Conservation (phyloP, 2,329 filamentous ascomycete species). For the Claviceps africana region DNA sequence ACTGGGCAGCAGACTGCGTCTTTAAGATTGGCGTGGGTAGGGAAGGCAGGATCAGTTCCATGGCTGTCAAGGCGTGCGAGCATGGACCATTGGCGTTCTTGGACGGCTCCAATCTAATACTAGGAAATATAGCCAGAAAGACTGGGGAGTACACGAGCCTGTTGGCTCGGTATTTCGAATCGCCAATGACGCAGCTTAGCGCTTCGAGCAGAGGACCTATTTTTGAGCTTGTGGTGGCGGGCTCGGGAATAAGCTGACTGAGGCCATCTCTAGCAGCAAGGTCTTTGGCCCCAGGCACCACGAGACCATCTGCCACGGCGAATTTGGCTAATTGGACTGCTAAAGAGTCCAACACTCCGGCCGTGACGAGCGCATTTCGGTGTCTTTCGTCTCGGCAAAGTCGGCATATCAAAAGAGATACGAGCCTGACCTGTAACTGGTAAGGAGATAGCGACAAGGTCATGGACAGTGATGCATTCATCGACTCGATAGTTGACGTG, state of each 20-base stretch:
- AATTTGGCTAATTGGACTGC: constrained; percentile 60
- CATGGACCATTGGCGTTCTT: constrained; percentile 32
- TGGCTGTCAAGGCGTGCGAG: constrained; percentile 29
- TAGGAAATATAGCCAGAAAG: constrained; percentile 55
- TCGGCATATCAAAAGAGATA: constrained; percentile 39
- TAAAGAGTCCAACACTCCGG: constrained; percentile 64
- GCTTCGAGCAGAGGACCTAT: constrained; percentile 63
- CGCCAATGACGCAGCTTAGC: constrained; percentile 59
- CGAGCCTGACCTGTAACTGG: constrained; percentile 49
- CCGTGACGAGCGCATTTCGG: constrained; percentile 55
- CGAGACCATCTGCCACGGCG: constrained; percentile 52
- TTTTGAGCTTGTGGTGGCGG: constrained; percentile 43
- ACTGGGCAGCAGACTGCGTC: constrained; percentile 12
- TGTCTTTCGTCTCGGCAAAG: constrained; percentile 58
- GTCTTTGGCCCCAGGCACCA: constrained; percentile 50
- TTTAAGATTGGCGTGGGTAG: constrained; percentile 30
- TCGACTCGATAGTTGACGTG: constrained; percentile 42
- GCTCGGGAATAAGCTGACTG: constrained; percentile 42
- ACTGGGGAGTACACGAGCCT: constrained; percentile 55
- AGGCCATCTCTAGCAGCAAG: constrained; percentile 40
- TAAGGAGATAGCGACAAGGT: constrained; percentile 34
- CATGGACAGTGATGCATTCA: constrained; percentile 52
- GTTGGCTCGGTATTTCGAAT: constrained; percentile 66
- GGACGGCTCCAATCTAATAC: constrained; percentile 35
- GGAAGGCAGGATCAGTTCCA: constrained; percentile 52